Percentiles rank a stretch among this genome's conserved stretches.
These are phyloP conservation scores for Fusarium mexicanum DNA, from an alignment of 2,329 filamentous ascomycete genomes.

Conservation along the genomic window DNA sequence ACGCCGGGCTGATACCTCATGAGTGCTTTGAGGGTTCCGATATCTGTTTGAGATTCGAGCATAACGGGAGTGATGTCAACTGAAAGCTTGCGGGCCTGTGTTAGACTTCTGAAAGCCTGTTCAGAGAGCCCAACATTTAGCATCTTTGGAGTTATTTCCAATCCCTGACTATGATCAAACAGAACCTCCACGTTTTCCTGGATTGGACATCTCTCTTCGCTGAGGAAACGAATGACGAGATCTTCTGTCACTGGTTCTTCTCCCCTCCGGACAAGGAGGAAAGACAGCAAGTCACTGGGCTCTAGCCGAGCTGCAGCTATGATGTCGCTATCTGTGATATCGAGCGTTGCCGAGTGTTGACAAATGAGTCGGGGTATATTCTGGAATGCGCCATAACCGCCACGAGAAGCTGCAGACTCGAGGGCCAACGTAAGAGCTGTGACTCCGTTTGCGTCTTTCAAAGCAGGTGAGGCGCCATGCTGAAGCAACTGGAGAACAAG, in stretches of 20 bases:
- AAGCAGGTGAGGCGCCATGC: neutral
- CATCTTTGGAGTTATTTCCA: neutral
- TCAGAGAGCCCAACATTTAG: neutral
- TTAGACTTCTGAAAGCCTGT: neutral
- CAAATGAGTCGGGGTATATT: neutral
- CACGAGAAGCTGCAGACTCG: neutral
- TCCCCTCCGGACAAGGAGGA: neutral
- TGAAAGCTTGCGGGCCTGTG: neutral
- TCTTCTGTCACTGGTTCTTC: neutral
- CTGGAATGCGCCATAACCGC: neutral
- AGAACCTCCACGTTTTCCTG: neutral
- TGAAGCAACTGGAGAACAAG: neutral
- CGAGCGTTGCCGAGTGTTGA: neutral
- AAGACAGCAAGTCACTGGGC: neutral
- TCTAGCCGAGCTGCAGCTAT: neutral
- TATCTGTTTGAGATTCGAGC: neutral
- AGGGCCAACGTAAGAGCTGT: neutral
- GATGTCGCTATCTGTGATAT: neutral
- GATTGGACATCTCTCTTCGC: neutral
- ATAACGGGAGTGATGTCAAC: neutral
- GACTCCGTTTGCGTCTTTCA: neutral
- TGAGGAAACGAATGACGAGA: neutral
- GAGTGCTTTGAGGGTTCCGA: neutral
- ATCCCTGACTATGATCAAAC: neutral
- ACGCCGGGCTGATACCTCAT: neutral